phyloP scores from a whole-genome alignment of 1,284 basidiomycete species.

The Thelephora terrestris region DNA sequence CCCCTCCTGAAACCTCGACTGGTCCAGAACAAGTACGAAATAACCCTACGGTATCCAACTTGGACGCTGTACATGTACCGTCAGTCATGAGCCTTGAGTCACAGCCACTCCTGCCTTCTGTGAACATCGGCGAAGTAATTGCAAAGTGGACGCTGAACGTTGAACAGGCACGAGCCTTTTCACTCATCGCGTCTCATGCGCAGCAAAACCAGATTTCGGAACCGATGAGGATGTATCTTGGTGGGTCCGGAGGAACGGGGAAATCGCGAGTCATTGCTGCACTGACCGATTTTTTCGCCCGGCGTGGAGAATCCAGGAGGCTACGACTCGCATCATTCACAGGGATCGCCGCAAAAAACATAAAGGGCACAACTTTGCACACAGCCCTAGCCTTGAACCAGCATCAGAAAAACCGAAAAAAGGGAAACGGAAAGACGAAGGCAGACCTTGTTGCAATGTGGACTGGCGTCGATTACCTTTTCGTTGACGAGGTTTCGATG shows the following conservation, averaged over 20 bases:
- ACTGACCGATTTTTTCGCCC: slow-evolving; percentile 20
- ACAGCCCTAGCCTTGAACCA: slow-evolving; percentile 10
- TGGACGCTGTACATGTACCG: not conserved
- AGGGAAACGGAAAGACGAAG: not conserved
- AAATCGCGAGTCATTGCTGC: slow-evolving; percentile 27
- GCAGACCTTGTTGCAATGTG: slow-evolving; percentile 23
- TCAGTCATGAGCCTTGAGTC: not conserved
- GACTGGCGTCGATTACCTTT: slow-evolving; percentile 10
- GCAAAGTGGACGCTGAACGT: slow-evolving; percentile 15
- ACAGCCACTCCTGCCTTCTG: not conserved
- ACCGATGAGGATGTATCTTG: slow-evolving; percentile 17
- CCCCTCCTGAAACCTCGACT: too few relatives aligned
- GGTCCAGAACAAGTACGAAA: too few relatives aligned
- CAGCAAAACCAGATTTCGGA: not conserved
- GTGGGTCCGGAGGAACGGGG: slow-evolving; percentile 28
- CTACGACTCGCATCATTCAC: slow-evolving; percentile 24
- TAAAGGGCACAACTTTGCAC: slow-evolving; percentile 25
- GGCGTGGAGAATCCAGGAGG: slow-evolving; percentile 11
- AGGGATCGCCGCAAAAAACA: slow-evolving; percentile 26
- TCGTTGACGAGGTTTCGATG: slow-evolving; percentile 36
- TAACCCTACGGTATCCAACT: too few relatives aligned
- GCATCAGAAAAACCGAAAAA: slow-evolving; percentile 18
- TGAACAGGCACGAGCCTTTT: slow-evolving; percentile 23
- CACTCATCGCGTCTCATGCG: slow-evolving; percentile 19
- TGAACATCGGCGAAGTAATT: slow-evolving; percentile 9